phyloP scores from a whole-genome alignment of 179 eudicot species.

The Beta macrorhiza region DNA sequence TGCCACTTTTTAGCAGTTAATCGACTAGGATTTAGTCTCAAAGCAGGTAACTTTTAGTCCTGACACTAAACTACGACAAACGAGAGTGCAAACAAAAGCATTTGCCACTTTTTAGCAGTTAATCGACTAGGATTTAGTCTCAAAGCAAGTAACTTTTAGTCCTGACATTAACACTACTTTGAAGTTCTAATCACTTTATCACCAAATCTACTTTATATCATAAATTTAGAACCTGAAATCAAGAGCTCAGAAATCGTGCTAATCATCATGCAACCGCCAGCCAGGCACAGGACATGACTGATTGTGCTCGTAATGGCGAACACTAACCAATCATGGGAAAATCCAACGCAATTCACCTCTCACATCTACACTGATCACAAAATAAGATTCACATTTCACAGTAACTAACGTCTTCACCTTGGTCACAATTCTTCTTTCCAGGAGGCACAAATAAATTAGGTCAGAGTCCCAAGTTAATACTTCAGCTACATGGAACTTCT shows the following conservation, averaged over 20 bases:
- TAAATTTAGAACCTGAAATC: neutral
- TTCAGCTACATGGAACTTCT: neutral
- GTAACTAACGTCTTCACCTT: neutral
- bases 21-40: neutral
- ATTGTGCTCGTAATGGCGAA: neutral
- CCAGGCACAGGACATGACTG: neutral
- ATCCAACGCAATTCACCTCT: neutral
- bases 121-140: neutral
- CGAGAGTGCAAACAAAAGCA: neutral
- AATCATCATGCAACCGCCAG: neutral
- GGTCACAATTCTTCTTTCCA: neutral
- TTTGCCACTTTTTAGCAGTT: neutral
- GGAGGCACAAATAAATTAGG: neutral
- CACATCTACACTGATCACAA: neutral
- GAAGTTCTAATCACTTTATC: neutral
- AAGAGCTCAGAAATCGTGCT: neutral
- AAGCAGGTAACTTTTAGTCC: neutral
- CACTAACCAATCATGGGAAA: neutral
- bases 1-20: neutral
- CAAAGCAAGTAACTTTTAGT: neutral
- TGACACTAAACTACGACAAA: neutral
- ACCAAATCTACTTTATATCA: neutral
- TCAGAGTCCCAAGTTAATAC: neutral
- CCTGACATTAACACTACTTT: neutral
- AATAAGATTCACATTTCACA: neutral